These are phyloP conservation scores for Saccharomyces mikatae DNA, from an alignment of 805 yeast species.

Conservation along the genomic window DNA sequence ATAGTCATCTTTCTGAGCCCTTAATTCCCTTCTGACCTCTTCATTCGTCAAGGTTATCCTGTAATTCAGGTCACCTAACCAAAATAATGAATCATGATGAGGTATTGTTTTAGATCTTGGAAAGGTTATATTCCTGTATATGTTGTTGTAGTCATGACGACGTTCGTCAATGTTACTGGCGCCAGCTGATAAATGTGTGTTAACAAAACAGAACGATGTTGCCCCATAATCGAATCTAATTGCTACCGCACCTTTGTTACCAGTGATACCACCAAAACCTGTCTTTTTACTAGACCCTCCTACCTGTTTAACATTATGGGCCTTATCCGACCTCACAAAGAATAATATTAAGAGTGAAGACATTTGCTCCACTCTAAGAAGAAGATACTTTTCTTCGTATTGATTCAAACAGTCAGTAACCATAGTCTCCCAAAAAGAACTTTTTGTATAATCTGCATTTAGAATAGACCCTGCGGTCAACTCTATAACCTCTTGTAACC, in stretches of 20 bases:
- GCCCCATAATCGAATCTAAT: conserved; percentile 77
- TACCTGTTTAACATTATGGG: conserved; percentile 59
- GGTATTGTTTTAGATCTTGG: conserved; percentile 65
- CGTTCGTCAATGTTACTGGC: conserved; percentile 72
- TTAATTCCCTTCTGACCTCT: conserved; percentile 53
- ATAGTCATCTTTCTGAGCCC: conserved; percentile 33
- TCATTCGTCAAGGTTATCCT: conserved; percentile 67
- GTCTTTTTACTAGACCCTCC: conserved; percentile 89
- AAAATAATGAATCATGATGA: conserved; percentile 79
- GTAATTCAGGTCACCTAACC: conserved; percentile 95
- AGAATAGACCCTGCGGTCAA: conserved; percentile 83
- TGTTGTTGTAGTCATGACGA: conserved; percentile 70
- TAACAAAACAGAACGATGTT: conserved; percentile 73
- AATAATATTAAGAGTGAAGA: conserved; percentile 60
- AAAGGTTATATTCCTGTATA: conserved; percentile 68
- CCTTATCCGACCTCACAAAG: conserved; percentile 46
- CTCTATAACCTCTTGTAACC: conserved; percentile 91
- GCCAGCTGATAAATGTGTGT: conserved; percentile 95
- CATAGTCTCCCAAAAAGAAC: conserved; percentile 67
- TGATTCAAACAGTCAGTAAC: conserved; percentile 59
- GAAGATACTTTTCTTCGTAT: conserved; percentile 44
- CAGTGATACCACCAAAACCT: conserved; percentile 94
- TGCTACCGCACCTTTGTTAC: conserved; percentile 94
- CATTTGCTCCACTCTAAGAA: conserved; percentile 67
- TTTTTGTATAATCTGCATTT: conserved; percentile 69